Evolutionary conservation across 495 filamentous ascomycete genomes (phyloP), one percentile per base, ranked within the genome.

Genomic region (Penicillium canariense): DNA sequence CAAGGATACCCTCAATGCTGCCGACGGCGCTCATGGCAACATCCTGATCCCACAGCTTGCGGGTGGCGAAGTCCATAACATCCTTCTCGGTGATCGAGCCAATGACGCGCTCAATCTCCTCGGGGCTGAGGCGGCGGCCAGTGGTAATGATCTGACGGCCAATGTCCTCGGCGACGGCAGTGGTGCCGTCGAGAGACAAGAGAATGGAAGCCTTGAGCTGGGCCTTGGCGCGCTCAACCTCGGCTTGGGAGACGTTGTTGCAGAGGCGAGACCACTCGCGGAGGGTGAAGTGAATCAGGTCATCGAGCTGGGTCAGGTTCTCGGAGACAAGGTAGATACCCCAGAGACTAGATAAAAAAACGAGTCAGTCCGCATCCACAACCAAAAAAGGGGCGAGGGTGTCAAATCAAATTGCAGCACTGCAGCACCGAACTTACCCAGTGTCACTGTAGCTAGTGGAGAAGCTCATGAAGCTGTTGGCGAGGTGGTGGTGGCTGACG

Each of bases 391-490:
- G 26, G 15, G 10, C 15, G 23, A 26, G n/a, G 15, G 14, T 12
- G 14, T 22, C 15, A 1, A 22, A 20, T 25, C 12, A 12, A 11
- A 18, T 2, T 17, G 25, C 7, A 12, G 7, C 5, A 30, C n/a
- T n/a, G n/a, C n/a, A 20, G 1, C 5, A 20, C 1, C 9, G 5
- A 8, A 62, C 83, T 78, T 83, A 96, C 91, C 92, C 94, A 70
- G 94, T 97, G 76, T 99, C 94, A 70, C 90, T 96, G 78, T 99
- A 99, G 80, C 90, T 96, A 42, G 94, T 99, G 63, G 90, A 96
- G 79, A 99, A 99, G 83, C 88, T 93, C 94, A 99, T 99, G 85
- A 96, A 97, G 82, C 90, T 96, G 78, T 94, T 99, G 67, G 93
- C 93, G 47, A 99, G 84, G 67, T 91, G 84, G 76, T 97, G 82